Evolutionary conservation across 306 rosid species (phyloP), one percentile per base, ranked within the genome.

Genomic region (Lathyrus sativus): DNA sequence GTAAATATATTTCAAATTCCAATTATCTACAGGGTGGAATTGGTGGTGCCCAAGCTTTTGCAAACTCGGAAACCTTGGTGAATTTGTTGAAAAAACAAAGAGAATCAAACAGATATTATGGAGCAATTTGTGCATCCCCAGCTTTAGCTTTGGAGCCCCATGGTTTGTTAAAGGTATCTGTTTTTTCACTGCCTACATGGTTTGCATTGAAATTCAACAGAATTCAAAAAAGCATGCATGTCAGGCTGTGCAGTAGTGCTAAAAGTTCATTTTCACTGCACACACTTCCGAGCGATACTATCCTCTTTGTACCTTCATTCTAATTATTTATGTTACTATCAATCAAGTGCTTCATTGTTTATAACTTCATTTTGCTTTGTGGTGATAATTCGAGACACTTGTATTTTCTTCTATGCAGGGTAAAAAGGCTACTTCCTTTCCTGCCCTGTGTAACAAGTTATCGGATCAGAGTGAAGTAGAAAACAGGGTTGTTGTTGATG

Each of bases 51-150:
- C 84, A 84, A 85, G 83, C 91, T 35, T 88, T 88, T 81, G 89
- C 91, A 22, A 90, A 86, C 43, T 93, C 97, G 4, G 90, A 85
- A 63, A 88, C 79, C 69, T 85, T 90, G 44, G 87, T 88, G 58
- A 76, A 67, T 61, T 58, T 93, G 83, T 82, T 93, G 61, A 90
- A 85, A 84, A 78, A 74, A 73, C 98, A 93, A 70, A 76, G 81
- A 55, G 90, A 81, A 35, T 88, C 86, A 66, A 84, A 90, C 75
- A 84, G 68, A 82, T 95, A 86, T 54, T 93, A 86, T 73, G 98
- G 96, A 67, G 98, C 98, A 42, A 86, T 93, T 49, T 93, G 97
- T 82, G 97, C 98, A 45, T 93, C 98, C 74, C 97, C 97, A 11
- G 97, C 96, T 62, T 68, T 90, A 50, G 97, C 76, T 74, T 74